Evolutionary conservation across 495 filamentous ascomycete genomes (phyloP), one percentile per base, ranked within the genome.

Genomic region (Xylaria telfairii): DNA sequence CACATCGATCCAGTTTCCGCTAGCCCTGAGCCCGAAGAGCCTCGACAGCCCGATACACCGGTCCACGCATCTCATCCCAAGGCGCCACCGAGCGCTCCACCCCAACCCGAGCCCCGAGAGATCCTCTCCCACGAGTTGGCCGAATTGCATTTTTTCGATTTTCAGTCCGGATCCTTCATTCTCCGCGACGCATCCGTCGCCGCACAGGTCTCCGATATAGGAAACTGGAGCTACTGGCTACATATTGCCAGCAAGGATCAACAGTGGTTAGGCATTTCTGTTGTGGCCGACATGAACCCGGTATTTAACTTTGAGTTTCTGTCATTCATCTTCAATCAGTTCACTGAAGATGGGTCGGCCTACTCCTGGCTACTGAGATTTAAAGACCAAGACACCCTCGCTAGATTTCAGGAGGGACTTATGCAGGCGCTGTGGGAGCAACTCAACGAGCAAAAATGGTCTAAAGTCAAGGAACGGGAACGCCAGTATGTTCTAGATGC

Each of bases 311-410:
- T 97, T 72, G 96, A 98, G 81, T 98, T 93, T 72, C 85, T 97
- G 24, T 98, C 96, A 2, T 98, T 98, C 81, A 98, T 99, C 77
- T 99, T 99, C 86, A 98, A 98, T 77, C 93, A 97, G 76, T 98
- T 97, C 76, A 85, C 90, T 9, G 87, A 91, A 19, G 93, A 97
- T 80, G 94, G 95, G 4, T 91, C 92, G 10, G 95, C 96, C 8
- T 97, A 93, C 78, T 98, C 96, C 0, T 99, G 96, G 96, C 88
- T 99, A 5, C 82, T 99, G 39, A 89, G 95, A 32, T 99, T 99
- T 85, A 92, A 91, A 74, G 92, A 97, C 69, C 90, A 91, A 65
- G 84, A 89, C 42, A 90, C 90, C 0, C 86, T 94, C 47, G 93
- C 97, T 79, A 86, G 87, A 28, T 98, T 99, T 83, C 96, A 99